Conservation (phyloP, 2,329 filamentous ascomycete species). For the Acephala macrosclerotiorum region DNA sequence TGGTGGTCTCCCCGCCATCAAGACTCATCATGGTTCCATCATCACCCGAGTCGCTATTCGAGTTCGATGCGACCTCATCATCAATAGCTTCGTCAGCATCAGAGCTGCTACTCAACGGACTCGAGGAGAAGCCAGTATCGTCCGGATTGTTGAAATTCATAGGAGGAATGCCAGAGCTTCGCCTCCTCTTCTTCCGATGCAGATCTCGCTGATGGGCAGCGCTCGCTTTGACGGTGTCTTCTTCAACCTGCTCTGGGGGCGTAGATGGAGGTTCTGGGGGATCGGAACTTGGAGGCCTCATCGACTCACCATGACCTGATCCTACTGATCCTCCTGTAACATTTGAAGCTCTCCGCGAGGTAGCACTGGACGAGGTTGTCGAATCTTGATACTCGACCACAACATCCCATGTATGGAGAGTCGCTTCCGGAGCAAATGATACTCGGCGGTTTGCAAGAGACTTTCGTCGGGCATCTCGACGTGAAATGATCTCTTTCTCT, state of each 20-base stretch:
- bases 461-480: constrained; percentile 88
- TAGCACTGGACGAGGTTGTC: constrained; percentile 76
- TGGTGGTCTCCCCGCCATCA: constrained; percentile 72
- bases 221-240: constrained; percentile 63
- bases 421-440: constrained; percentile 96
- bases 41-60: constrained; percentile 62
- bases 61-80: constrained; percentile 59
- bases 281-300: constrained; percentile 51
- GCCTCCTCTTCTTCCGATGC: constrained; percentile 66
- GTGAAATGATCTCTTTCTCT: constrained; percentile 70
- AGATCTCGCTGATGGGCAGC: constrained; percentile 71
- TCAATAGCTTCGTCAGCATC: constrained; percentile 52
- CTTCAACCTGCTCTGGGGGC: constrained; percentile 66
- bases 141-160: constrained; percentile 71
- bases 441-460: constrained; percentile 92
- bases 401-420: constrained; percentile 95
- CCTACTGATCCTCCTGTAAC: constrained; percentile 35
- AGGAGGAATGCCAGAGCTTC: constrained; percentile 72
- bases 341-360: constrained; percentile 76
- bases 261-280: constrained; percentile 67
- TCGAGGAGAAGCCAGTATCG: constrained; percentile 76
- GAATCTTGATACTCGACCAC: constrained; percentile 86
- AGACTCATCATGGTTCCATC: constrained; percentile 85
- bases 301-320: constrained; percentile 33
- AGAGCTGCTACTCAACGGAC: constrained; percentile 73